Conservation (phyloP, 495 filamentous ascomycete genomes). For the Neurospora sp. region DNA sequence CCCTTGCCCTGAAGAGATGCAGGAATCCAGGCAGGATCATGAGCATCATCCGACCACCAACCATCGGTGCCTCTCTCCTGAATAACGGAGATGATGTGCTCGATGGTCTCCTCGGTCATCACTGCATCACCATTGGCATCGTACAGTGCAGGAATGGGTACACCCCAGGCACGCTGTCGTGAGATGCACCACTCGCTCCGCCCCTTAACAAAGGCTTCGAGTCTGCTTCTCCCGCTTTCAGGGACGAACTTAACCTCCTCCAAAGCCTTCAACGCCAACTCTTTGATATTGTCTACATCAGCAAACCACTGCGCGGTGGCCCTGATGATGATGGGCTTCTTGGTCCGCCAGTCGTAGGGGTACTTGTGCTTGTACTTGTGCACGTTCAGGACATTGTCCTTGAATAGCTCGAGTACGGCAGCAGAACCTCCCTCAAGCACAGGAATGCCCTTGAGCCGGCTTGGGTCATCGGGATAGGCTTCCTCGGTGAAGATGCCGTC, state of each 20-base stretch:
- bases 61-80: constrained; percentile 69
- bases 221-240: constrained; percentile 53
- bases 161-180: constrained; percentile 92
- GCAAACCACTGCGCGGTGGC: constrained; percentile 98
- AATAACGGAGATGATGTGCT: constrained; percentile 75
- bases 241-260: constrained; percentile 71
- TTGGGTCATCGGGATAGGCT: constrained; percentile 57
- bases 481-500: constrained; percentile 67
- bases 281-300: constrained; percentile 74
- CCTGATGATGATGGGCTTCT: constrained; percentile 77
- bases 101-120: constrained; percentile 66
- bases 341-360: constrained; percentile 95
- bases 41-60: constrained; percentile 79
- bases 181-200: constrained; percentile 98
- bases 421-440: constrained; percentile 49
- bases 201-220: constrained; percentile 75
- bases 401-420: constrained; percentile 57
- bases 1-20: constrained; percentile 35
- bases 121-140: constrained; percentile 59
- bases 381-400: constrained; percentile 48
- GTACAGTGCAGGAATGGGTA: constrained; percentile 89
- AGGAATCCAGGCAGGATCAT: constrained; percentile 67
- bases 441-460: constrained; percentile 37
- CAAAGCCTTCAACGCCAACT: constrained; percentile 55
- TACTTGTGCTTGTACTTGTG: constrained; percentile 81